phyloP scores from a whole-genome alignment of 495 filamentous ascomycete genomes.

The Penicillium herquei region DNA sequence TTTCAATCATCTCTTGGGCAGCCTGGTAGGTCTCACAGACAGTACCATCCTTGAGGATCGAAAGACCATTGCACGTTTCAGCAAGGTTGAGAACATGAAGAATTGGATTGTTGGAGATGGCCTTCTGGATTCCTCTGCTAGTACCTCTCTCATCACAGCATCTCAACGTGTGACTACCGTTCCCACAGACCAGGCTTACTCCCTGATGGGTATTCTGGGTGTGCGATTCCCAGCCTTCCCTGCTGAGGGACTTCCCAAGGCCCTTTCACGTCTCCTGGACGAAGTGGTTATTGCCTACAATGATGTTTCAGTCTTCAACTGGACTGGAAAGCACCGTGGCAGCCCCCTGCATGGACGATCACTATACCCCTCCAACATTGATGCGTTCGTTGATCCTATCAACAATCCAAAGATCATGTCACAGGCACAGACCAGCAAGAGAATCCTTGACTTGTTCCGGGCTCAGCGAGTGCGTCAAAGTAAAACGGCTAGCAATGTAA shows the following conservation, averaged over 20 bases:
- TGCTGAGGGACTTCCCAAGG: constrained; percentile 17
- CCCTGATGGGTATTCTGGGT: constrained; percentile 20
- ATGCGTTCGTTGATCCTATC: constrained; percentile 7
- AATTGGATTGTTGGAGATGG: constrained; percentile 1
- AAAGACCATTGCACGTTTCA: constrained; percentile 1
- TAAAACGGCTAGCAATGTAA: constrained; percentile 4
- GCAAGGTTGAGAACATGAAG: not conserved
- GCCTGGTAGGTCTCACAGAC: not conserved
- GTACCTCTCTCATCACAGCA: constrained; percentile 10
- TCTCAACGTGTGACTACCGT: constrained; percentile 13
- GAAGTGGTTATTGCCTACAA: constrained; percentile 14
- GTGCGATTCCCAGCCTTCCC: constrained; percentile 18
- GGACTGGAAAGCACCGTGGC: constrained; percentile 13
- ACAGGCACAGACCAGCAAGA: constrained; percentile 1
- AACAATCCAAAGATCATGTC: not conserved
- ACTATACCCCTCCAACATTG: constrained; percentile 12
- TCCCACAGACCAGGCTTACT: constrained; percentile 17
- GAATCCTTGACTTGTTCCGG: constrained; percentile 7
- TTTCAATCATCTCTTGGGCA: not conserved
- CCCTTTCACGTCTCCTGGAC: constrained; percentile 15
- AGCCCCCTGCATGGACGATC: constrained; percentile 12
- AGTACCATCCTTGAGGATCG: constrained; percentile 4
- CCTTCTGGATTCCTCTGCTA: constrained; percentile 6
- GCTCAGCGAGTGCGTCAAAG: constrained; percentile 6
- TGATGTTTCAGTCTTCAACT: constrained; percentile 19